A percentile compares a stretch with the other conserved stretches of the same genome.
phyloP scores from a whole-genome alignment of 2,329 filamentous ascomycete species.

The Paracoccidioides brasiliensis region DNA sequence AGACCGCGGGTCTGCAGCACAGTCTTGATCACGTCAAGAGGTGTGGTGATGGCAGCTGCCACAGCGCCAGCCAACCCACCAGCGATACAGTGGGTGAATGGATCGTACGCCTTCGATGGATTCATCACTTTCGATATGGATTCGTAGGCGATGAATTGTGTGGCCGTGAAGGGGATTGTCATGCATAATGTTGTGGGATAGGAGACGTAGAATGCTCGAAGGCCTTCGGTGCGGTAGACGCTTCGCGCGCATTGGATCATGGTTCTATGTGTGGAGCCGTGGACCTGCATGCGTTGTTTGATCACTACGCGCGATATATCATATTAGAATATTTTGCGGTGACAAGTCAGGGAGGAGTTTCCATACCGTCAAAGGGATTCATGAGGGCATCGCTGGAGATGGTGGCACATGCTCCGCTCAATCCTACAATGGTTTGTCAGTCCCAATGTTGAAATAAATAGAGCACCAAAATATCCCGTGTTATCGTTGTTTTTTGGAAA shows the following conservation, averaged over 20 bases:
- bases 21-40: slow-evolving; percentile 96
- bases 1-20: slow-evolving; percentile 86
- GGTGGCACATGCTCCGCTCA: slow-evolving; percentile 86
- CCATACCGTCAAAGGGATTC: slow-evolving; percentile 94
- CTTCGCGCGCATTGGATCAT: slow-evolving; percentile 76
- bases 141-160: slow-evolving; percentile 96
- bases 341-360: not conserved
- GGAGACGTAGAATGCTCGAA: slow-evolving; percentile 92
- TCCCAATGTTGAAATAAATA: not conserved
- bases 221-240: slow-evolving; percentile 75
- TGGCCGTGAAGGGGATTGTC: slow-evolving; percentile 94
- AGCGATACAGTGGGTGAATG: slow-evolving; percentile 82
- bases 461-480: not conserved
- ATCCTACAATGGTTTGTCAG: slow-evolving; percentile 42
- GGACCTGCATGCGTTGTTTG: slow-evolving; percentile 98
- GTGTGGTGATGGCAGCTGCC: slow-evolving; percentile 85
- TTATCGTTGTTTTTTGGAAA: not conserved
- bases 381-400: slow-evolving; percentile 97
- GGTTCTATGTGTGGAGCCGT: slow-evolving; percentile 83
- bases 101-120: slow-evolving; percentile 65
- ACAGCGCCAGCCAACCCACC: slow-evolving; percentile 87
- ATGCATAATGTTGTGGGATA: slow-evolving; percentile 97
- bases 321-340: slow-evolving; percentile 4
- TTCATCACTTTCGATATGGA: slow-evolving; percentile 92
- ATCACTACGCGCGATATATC: slow-evolving; percentile 51